A percentile compares a stretch with the other conserved stretches of the same genome.
Evolutionary conservation across 2,329 filamentous ascomycete genomes (phyloP).

Genomic region (Cladosporium austrohemisphaericum): DNA sequence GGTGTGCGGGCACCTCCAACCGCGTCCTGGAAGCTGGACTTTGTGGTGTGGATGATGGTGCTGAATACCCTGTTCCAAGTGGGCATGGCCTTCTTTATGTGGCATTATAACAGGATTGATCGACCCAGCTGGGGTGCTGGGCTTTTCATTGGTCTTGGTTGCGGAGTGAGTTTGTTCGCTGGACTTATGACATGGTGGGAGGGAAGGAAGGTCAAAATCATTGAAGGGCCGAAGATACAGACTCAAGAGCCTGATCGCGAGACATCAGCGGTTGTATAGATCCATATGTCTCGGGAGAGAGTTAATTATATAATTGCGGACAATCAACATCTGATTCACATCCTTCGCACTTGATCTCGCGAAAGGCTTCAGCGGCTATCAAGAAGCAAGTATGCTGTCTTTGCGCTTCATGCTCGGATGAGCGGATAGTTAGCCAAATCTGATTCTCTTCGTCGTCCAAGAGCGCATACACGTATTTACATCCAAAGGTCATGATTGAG

Average conservation of each 20-base stretch:
- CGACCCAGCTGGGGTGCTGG: conserved; percentile 15
- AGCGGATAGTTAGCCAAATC: no score
- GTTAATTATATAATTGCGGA: no score
- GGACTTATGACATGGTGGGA: conserved; percentile 15
- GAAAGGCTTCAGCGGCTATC: no score
- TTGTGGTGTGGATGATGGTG: conserved; percentile 71
- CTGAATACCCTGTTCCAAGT: conserved; percentile 72
- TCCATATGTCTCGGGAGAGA: no score
- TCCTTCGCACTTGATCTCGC: no score
- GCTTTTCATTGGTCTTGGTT: conserved; percentile 15
- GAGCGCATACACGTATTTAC: no score
- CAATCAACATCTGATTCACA: no score
- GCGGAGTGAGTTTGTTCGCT: conserved; percentile 14
- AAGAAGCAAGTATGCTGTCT: no score
- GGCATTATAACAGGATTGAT: conserved; percentile 39
- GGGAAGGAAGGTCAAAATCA: conserved; percentile 15
- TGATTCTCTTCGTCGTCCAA: no score
- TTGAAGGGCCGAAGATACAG: conserved; percentile 13
- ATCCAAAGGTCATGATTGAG: no score
- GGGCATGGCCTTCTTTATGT: conserved; percentile 72
- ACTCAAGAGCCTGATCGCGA: background rate
- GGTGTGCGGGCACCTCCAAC: conserved; percentile 64
- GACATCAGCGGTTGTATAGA: background rate
- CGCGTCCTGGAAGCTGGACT: conserved; percentile 67
- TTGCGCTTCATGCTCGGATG: no score